Evolutionary conservation across 129 eudicot species (phyloP).

Genomic region (Solidago caesia): DNA sequence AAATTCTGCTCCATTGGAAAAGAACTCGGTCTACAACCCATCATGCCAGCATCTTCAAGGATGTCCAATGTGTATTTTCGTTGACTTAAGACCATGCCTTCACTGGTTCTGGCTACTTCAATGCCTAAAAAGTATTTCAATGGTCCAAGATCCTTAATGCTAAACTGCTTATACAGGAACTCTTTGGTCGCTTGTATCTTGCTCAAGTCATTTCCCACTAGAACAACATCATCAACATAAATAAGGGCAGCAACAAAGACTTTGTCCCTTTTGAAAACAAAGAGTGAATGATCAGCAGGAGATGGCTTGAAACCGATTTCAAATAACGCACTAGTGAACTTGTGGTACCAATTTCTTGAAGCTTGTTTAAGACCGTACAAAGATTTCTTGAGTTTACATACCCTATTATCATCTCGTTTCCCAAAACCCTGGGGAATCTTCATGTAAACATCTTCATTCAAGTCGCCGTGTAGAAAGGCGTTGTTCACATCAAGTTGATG

Average conservation of each 20-base stretch:
- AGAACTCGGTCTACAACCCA: too few species aligned
- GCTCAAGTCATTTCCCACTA: not conserved
- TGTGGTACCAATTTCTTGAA: not conserved
- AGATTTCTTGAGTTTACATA: not conserved
- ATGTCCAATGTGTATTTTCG: too few species aligned
- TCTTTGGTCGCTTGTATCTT: not conserved
- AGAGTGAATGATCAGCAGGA: not conserved
- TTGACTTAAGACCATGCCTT: too few species aligned
- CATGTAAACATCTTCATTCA: not conserved
- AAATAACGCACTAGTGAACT: not conserved
- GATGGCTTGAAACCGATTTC: not conserved
- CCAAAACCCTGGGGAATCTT: not conserved
- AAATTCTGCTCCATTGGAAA: too few species aligned
- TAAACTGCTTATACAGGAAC: not conserved
- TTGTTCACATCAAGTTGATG: too few species aligned
- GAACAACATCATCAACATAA: conserved; percentile 3
- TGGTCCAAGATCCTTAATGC: not conserved
- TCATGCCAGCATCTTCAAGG: too few species aligned
- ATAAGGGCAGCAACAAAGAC: not conserved
- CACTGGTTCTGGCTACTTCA: too few species aligned
- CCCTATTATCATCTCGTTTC: not conserved
- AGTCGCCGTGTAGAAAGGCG: too few species aligned
- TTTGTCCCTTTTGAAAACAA: not conserved
- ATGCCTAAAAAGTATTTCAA: too few species aligned
- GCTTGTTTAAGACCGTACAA: not conserved